Evolutionary conservation across 1,284 basidiomycete genomes (phyloP), one percentile per base, ranked within the genome.

Genomic region (Mycosarcoma maydis): DNA sequence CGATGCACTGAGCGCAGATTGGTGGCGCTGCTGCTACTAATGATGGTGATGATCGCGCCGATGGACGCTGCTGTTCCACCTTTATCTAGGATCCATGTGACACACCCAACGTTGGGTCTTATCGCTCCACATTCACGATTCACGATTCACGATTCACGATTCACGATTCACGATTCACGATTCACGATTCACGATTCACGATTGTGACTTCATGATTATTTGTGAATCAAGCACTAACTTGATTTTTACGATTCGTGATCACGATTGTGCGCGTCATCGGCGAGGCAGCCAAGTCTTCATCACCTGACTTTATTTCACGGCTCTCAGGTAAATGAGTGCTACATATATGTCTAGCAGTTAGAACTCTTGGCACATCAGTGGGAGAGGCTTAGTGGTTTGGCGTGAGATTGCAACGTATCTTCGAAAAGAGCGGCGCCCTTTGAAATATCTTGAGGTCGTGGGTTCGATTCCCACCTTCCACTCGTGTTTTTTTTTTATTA

Each of bases 371-470:
- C 29, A 39, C 16, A 10, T 11, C 26, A 22, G 66, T 69, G 66
- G 68, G 68, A 67, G 69, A 72, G 69, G 69, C 69, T 72, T 72
- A 72, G 69, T 72, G 69, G 69, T 72, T 72, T 72, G 69, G 69
- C 69, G 69, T 72, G 69, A 72, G 69, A 72, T 72, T 72, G 69
- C 69, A 72, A 72, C 40, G 24, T 59, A 34, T 54, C 50, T 49
- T 44, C n/a, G 10, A 3, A 0, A 20, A 49, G 49, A 56, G 39
- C 30, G 49, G 49, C 40, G 51, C 52, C 47, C 16, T 38, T 23
- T 34, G 32, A 17, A 49, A 56, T 17, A 70, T 70, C 67, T 70
- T 64, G 67, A 70, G 67, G 67, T 70, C 67, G 67, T 70, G 67
- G 67, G 67, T 70, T 70, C 67, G 67, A 70, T 70, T 70, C 67